Evolutionary conservation across 23 red algal genomes (phyloP), one percentile per base, ranked within the genome.

Genomic region (Gracilaria caudata): DNA sequence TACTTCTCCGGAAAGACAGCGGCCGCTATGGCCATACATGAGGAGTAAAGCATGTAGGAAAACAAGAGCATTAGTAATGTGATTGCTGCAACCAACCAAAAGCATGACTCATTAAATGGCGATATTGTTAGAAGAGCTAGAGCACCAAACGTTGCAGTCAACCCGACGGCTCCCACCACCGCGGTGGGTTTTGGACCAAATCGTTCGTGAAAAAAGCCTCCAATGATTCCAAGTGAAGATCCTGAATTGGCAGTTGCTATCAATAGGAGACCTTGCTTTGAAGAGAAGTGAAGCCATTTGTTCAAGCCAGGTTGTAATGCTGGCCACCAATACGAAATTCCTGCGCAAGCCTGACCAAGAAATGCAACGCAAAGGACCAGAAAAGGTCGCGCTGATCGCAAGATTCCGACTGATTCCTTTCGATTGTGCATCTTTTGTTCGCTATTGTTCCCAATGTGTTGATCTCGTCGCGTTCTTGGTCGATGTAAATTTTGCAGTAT

Each of bases 41-140:
- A 77, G 9, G 63, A 74, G 68, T 89, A 89, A 46, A 89, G 61
- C 85, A 79, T 89, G 29, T 77, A 89, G 21, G 73, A 68, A 77
- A 89, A 89, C 26, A 72, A 77, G 33, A 89, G 38, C 47, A 89
- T 84, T 0, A 71, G 51, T 21, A 84, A 14, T 38, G 30, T 21
- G 23, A 89, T 21, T 11, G 36, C 68, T 33, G 51, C 41, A 25
- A 47, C 85, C 25, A 89, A 20, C 64, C 71, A 79, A 61, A 76
- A 51, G 30, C 1, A 55, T 19, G 53, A 44, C 24, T 33, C 26
- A 32, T 53, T 6, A 1, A 79, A 20, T 51, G 71, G 21, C 14
- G 40, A 80, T 3, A 19, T 40, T 3, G 65, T 58, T 1, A 89
- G 33, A 8, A 78, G 64, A 20, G 85, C 70, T 51, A 89, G 21